These are phyloP conservation scores for Ormosia semicastrata DNA, from an alignment of 306 rosid genomes.

Conservation along the genomic window DNA sequence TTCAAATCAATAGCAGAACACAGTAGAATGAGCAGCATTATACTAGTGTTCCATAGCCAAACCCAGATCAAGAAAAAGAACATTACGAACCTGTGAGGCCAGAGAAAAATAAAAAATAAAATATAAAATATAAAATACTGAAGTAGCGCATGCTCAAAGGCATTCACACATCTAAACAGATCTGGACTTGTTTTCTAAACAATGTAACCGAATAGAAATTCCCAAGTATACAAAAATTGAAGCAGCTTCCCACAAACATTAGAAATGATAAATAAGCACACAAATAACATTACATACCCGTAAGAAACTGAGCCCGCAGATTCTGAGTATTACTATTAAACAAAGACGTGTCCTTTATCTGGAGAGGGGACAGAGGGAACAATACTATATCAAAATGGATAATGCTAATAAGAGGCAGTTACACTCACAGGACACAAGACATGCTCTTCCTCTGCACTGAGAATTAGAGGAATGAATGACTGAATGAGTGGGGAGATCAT, in stretches of 20 bases:
- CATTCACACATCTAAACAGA: constrained; percentile 38
- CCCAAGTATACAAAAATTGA: not conserved
- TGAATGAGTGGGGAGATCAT: not conserved
- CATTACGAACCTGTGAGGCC: not conserved
- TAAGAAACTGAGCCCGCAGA: constrained; percentile 21
- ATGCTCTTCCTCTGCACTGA: not conserved
- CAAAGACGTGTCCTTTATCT: not conserved
- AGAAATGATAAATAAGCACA: not conserved
- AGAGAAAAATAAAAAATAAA: not conserved
- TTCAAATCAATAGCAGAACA: not conserved
- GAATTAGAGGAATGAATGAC: not conserved
- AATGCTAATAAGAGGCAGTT: not conserved
- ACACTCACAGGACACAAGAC: not conserved
- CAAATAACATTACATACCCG: constrained; percentile 34
- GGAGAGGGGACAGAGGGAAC: not conserved
- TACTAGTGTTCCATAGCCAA: not conserved
- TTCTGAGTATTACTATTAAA: not conserved
- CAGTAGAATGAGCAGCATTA: not conserved
- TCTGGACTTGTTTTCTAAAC: constrained; percentile 11
- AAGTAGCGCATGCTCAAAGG: not conserved
- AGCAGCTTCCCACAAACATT: not conserved
- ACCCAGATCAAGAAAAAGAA: constrained; percentile 2
- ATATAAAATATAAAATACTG: constrained; percentile 11
- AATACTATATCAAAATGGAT: not conserved
- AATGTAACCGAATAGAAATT: not conserved